Evolutionary conservation across 1,284 basidiomycete species (phyloP).

Genomic region (Austroboletus rostrupii): DNA sequence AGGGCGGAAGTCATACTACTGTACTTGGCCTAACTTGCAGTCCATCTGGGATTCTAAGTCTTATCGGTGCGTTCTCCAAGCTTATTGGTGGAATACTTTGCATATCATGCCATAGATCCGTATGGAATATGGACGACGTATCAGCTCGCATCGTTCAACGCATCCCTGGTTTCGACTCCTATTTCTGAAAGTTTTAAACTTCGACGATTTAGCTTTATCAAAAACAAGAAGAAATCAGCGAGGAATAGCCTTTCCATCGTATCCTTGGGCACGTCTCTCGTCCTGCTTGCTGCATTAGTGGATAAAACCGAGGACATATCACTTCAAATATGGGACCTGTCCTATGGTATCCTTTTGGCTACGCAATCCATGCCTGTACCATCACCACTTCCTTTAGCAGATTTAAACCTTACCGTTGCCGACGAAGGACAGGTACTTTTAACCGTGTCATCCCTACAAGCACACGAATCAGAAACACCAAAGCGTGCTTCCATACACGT

Average conservation of each 20-base stretch:
- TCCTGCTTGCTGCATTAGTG: conserved; percentile 52
- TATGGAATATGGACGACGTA: conserved; percentile 34
- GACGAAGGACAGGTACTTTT: conserved; percentile 52
- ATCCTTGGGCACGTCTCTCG: conserved; percentile 59
- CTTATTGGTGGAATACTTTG: background rate
- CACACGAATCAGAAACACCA: conserved; percentile 16
- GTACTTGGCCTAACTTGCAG: conserved; percentile 25
- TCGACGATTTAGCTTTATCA: conserved; percentile 28
- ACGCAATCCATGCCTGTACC: conserved; percentile 53
- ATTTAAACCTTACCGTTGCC: conserved; percentile 34
- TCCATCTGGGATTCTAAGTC: conserved; percentile 26
- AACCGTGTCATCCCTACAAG: conserved; percentile 41
- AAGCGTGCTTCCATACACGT: conserved; percentile 51
- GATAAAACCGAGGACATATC: conserved; percentile 43
- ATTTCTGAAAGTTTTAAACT: conserved; percentile 40
- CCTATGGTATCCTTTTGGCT: conserved; percentile 62
- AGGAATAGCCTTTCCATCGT: conserved; percentile 40
- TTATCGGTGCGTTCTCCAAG: conserved; percentile 23
- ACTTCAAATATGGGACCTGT: conserved; percentile 69
- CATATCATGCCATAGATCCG: conserved; percentile 18
- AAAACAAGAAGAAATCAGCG: conserved; percentile 11
- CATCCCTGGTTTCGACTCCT: conserved; percentile 24
- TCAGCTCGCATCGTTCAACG: conserved; percentile 34
- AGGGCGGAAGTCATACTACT: background rate
- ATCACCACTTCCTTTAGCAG: conserved; percentile 34